Conservation (phyloP, 1,284 basidiomycete genomes). For the Moesziomyces antarcticus region DNA sequence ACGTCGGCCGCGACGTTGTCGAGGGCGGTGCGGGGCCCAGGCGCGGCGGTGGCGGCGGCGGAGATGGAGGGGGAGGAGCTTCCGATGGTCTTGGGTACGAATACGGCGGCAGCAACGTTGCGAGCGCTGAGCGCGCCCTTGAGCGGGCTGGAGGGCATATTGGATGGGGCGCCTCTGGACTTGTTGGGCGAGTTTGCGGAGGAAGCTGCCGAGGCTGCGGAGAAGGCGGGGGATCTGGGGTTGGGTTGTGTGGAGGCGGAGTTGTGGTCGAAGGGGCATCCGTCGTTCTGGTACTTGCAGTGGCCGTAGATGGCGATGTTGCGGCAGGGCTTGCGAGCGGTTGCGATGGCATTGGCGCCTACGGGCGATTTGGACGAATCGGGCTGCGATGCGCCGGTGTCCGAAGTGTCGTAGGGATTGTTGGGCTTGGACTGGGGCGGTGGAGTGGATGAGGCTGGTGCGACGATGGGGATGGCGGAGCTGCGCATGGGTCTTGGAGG, state of each 20-base stretch:
- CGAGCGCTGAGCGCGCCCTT: constrained; percentile 53
- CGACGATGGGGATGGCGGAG: constrained; percentile 53
- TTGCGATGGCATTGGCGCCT: constrained; percentile 13
- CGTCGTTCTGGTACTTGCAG: constrained; percentile 50
- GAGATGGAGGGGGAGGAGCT: constrained; percentile 36
- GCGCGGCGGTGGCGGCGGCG: constrained; percentile 13
- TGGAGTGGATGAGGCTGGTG: constrained; percentile 37
- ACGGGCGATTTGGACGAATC: constrained; percentile 37
- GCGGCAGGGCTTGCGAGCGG: constrained; percentile 41
- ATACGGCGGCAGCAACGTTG: constrained; percentile 58
- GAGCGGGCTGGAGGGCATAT: constrained; percentile 36
- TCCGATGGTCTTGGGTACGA: constrained; percentile 55
- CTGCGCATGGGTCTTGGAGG: constrained; percentile 40
- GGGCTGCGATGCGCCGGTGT: constrained; percentile 6
- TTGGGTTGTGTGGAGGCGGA: constrained; percentile 13
- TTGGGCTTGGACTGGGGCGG: constrained; percentile 16
- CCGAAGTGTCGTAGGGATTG: constrained; percentile 19
- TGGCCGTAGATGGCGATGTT: constrained; percentile 51
- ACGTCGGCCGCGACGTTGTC: constrained; percentile 23
- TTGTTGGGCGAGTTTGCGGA: constrained; percentile 28
- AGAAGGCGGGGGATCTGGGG: constrained; percentile 24
- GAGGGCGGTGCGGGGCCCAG: constrained; percentile 7
- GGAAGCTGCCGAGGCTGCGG: constrained; percentile 20
- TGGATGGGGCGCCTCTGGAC: constrained; percentile 5
- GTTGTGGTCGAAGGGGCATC: constrained; percentile 43